Percentiles rank a stretch among this genome's conserved stretches.
Conservation (phyloP, 768 basidiomycete genomes). For the Lyophyllum decastes region DNA sequence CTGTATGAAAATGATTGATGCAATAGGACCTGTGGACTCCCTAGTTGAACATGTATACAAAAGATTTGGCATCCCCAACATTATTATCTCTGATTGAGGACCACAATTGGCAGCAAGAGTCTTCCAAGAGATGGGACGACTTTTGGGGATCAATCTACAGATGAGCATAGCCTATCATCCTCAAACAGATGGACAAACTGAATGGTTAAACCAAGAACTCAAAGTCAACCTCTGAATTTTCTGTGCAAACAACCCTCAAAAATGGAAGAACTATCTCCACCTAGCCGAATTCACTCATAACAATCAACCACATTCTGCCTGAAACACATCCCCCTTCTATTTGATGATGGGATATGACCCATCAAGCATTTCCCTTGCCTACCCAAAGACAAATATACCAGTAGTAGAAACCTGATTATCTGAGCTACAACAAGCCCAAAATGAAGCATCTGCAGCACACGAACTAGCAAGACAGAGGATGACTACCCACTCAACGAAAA, state of each 20-base stretch:
- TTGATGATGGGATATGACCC: no score
- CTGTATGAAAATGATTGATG: constrained; percentile 10
- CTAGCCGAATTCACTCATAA: no score
- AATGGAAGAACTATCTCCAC: neutral
- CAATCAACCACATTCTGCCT: no score
- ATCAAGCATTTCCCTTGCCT: no score
- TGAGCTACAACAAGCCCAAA: no score
- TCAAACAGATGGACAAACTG: constrained; percentile 35
- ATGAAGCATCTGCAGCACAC: no score
- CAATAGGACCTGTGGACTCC: neutral
- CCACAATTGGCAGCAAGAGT: constrained; percentile 30
- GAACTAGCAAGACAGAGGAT: no score
- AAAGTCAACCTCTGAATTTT: constrained; percentile 1
- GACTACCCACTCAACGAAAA: no score
- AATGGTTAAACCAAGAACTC: constrained; percentile 13
- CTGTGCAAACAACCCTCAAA: neutral
- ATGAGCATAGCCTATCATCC: constrained; percentile 46
- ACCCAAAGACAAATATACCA: no score
- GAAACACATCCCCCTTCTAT: no score
- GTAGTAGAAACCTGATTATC: no score
- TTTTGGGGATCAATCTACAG: constrained; percentile 30
- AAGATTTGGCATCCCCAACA: constrained; percentile 21
- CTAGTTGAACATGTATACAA: no score
- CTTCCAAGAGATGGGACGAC: constrained; percentile 26
- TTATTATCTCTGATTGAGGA: constrained; percentile 27